Evolutionary conservation across 2,329 filamentous ascomycete genomes (phyloP).

Genomic region (Cordyceps pruinosa): DNA sequence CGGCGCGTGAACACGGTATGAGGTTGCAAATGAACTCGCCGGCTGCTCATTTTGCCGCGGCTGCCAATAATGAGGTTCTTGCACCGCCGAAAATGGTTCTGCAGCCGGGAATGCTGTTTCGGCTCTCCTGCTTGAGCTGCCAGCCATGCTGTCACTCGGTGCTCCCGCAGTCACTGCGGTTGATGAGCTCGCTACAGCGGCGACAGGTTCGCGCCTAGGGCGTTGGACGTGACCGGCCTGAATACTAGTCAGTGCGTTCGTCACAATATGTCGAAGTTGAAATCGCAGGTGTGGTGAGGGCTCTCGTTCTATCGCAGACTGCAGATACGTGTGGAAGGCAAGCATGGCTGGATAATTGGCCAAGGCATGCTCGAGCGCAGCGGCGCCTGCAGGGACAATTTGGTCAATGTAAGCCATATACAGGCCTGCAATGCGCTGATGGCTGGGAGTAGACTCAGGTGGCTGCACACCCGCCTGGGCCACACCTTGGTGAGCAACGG

Average conservation of each 20-base stretch:
- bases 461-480: constrained; percentile 7
- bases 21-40: background rate
- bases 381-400: constrained; percentile 43
- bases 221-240: constrained; percentile 24
- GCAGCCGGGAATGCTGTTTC: background rate
- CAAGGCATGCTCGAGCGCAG: constrained; percentile 40
- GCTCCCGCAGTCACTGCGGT: background rate
- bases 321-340: constrained; percentile 40
- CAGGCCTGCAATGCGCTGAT: constrained; percentile 30
- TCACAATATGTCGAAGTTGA: constrained; percentile 44
- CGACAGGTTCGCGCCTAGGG: background rate
- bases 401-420: constrained; percentile 48
- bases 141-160: background rate
- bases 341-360: constrained; percentile 42
- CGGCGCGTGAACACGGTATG: background rate
- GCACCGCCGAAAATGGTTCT: background rate
- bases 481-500: background rate
- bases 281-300: constrained; percentile 40
- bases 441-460: constrained; percentile 11
- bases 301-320: constrained; percentile 45
- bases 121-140: background rate
- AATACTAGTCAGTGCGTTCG: constrained; percentile 36
- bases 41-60: background rate
- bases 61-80: background rate
- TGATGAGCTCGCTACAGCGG: background rate